Percentiles rank a stretch among this genome's conserved stretches.
Evolutionary conservation across 2,329 filamentous ascomycete species (phyloP).

Genomic region (Alternaria alternata): DNA sequence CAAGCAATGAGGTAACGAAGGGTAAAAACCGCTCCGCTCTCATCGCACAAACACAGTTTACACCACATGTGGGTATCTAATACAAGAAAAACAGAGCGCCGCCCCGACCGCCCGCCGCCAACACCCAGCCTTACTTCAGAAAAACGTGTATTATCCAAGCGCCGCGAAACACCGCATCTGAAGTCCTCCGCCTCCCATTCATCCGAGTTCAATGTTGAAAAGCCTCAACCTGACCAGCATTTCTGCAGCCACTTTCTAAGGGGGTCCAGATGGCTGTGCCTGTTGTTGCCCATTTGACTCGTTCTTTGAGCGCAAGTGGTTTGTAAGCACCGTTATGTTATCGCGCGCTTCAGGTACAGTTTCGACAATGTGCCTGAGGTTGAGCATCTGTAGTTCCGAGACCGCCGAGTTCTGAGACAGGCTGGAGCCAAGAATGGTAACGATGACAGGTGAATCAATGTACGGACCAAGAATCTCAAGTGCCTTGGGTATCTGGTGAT

Average conservation of each 20-base stretch:
- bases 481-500: slow-evolving; percentile 48
- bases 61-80: slow-evolving; percentile 19
- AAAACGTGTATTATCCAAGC: background rate
- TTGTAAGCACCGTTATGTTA: slow-evolving; percentile 54
- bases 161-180: slow-evolving; percentile 5
- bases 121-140: background rate
- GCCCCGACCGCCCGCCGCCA: background rate
- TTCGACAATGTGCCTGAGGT: slow-evolving; percentile 74
- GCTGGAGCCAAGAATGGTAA: slow-evolving; percentile 45
- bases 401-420: slow-evolving; percentile 45
- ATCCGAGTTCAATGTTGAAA: background rate
- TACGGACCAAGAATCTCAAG: slow-evolving; percentile 54
- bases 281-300: slow-evolving; percentile 14
- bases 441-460: slow-evolving; percentile 53
- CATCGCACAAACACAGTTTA: slow-evolving; percentile 1
- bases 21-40: background rate
- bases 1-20: background rate
- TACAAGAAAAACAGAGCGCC: slow-evolving; percentile 7
- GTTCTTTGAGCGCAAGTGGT: slow-evolving; percentile 30
- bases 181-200: background rate
- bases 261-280: slow-evolving; percentile 6
- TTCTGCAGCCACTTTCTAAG: background rate
- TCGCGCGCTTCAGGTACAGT: slow-evolving; percentile 70
- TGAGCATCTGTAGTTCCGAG: slow-evolving; percentile 69
- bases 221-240: background rate